Evolutionary conservation across 192 early-diverging fungal species (phyloP), one percentile per base, ranked within the genome.

Genomic region (Allomyces macrogynus): DNA sequence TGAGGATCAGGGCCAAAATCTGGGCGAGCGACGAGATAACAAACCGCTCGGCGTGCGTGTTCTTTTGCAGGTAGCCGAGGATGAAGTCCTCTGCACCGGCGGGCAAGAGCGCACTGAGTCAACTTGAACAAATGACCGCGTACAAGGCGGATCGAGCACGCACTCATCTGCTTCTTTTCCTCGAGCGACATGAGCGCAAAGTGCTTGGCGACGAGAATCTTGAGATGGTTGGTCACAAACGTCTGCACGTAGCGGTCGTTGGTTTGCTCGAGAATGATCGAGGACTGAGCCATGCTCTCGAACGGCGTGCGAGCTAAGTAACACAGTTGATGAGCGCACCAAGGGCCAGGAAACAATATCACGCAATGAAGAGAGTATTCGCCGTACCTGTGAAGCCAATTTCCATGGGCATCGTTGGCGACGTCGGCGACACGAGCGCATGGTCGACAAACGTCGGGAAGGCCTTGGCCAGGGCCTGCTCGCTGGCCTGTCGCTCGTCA

Each of bases 1-100:
- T 84, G 20, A 84, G 83, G 43, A 89, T 73, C 20, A 81, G 60
- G 4, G 83, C 75, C 68, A 87, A 80, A 8, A 89, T 72, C 66
- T 81, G 74, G 4, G 80, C 78, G 23, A 86, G 70, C 61, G 74
- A 74, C 20, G 76, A 72, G 61, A 81, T 76, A 60, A 87, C 76
- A 70, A 84, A 86, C 12, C 75, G 73, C 32, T 64, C 25, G 42
- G 62, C 23, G 24, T 62, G 24, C 27, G 23, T 23, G 10, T 43
- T 70, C 61, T 57, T 60, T 23, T 54, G 49, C 71, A 63, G 22
- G 8, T 72, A 43, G 49, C 20, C 24, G 7, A 65, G 23, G 16
- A 23, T 43, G 22, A 49, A 63, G 61, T 25, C n/a, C 54, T 66
- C 64, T 68, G 24, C 16, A 23, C 2, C 64, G 23, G 23, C 42